Evolutionary conservation across 2,329 filamentous ascomycete genomes (phyloP), one percentile per base, ranked within the genome.

Genomic region (Pseudonectria foliicola): DNA sequence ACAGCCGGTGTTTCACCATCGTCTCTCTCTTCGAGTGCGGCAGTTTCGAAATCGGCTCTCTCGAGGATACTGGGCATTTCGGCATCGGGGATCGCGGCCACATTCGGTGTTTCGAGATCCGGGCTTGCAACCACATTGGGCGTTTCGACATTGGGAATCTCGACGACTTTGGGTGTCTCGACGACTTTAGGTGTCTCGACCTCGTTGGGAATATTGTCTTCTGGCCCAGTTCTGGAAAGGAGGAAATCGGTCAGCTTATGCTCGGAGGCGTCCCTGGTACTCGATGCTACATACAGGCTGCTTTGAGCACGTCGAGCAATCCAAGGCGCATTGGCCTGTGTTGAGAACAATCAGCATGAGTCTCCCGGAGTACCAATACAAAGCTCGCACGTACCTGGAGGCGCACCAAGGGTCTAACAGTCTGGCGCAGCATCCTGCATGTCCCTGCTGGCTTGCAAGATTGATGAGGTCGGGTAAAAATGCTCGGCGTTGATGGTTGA

Each of bases 361-460:
- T 3, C 8, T 3, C 10, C 29, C 38, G 39, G 39, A 30, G 33
- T 2, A 6, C 4, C 27, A 0, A 2, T 2, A 1, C 1, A 13
- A 2, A 8, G n/a, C 7, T 1, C 5, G 1, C 10, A 14, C 42
- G 15, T 48, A 58, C 55, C 39, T 51, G 43, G 18, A 50, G 36
- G 31, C 43, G 45, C 41, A 42, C 38, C 18, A 54, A 33, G 23
- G 48, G 44, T 44, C 47, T 46, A 33, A 46, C 37, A 43, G 37
- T 49, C 44, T 48, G 48, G 38, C 53, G 55, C 40, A 57, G 45
- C 55, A 59, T 59, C 35, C 27, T 56, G 43, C 42, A 36, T 45
- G 37, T 45, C 32, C 34, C 36, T 46, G n/a, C 42, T 35, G 42
- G 36, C 32, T 49, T 41, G 44, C 40, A 21, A 21, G 18, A 21